Evolutionary conservation across 768 basidiomycete species (phyloP).

Genomic region (Lyophyllum shimeji): DNA sequence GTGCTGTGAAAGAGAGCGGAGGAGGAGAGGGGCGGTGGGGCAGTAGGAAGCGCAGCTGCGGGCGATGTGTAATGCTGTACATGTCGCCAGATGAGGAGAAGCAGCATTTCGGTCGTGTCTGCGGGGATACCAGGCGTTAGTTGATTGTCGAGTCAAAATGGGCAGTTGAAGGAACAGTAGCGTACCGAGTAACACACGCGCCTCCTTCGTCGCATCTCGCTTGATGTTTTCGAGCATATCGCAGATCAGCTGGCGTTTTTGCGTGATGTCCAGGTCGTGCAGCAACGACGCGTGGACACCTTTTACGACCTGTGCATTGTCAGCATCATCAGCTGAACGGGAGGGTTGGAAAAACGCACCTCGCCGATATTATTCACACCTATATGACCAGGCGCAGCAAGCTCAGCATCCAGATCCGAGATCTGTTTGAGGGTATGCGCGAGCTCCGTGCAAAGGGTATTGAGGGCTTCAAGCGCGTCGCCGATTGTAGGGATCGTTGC

Average conservation of each 20-base stretch:
- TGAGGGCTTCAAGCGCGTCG: slow-evolving; percentile 68
- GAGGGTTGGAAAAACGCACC: slow-evolving; percentile 34
- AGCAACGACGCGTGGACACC: slow-evolving; percentile 54
- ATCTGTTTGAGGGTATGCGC: slow-evolving; percentile 63
- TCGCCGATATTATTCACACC: slow-evolving; percentile 71
- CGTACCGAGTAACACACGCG: slow-evolving; percentile 59
- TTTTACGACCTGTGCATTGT: slow-evolving; percentile 41
- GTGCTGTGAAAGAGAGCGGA: slow-evolving; percentile 7
- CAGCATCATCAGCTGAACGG: neutral
- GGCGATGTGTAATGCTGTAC: slow-evolving; percentile 57
- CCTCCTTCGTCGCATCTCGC: slow-evolving; percentile 37
- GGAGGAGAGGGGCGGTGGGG: slow-evolving; percentile 11
- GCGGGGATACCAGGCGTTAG: neutral
- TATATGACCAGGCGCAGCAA: slow-evolving; percentile 71
- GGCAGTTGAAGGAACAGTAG: slow-evolving; percentile 3
- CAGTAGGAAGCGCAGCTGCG: slow-evolving; percentile 14
- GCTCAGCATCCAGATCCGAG: slow-evolving; percentile 63
- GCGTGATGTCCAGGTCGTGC: slow-evolving; percentile 65
- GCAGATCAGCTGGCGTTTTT: slow-evolving; percentile 66
- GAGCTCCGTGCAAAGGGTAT: slow-evolving; percentile 62
- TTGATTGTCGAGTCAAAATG: neutral
- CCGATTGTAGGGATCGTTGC: slow-evolving; percentile 78
- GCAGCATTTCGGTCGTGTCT: slow-evolving; percentile 77
- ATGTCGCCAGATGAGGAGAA: slow-evolving; percentile 82
- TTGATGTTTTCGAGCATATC: slow-evolving; percentile 56